Evolutionary conservation across 495 filamentous ascomycete species (phyloP), one percentile per base, ranked within the genome.

Genomic region (Amphirosellinia nigrospora): DNA sequence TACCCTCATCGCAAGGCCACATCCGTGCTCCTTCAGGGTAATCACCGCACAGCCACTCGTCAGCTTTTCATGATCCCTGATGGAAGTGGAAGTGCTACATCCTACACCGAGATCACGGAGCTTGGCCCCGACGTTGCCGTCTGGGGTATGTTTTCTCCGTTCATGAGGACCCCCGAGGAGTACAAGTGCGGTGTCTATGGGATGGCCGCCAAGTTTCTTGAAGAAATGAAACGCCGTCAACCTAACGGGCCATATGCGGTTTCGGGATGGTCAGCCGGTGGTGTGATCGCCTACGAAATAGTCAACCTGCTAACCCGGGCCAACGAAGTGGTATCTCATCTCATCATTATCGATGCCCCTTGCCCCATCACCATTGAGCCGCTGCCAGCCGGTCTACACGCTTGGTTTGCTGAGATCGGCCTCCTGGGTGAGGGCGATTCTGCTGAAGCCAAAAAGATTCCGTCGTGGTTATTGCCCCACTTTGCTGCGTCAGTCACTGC

Each of bases 251-350:
- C 92, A 0, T 94, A 94, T 73, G 77, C 85, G 39, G 73, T 94
- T 7, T 86, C 86, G 11, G 92, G 92, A 19, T 97, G 94, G 94
- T 93, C 90, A 26, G 94, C 93, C 10, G 94, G 94, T 61, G 94
- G 94, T 50, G 92, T 96, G 41, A 90, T 94, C 71, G 94, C 94
- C 30, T 97, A 93, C 76, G 93, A 96, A 75, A 91, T 92, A 28
- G 89, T 89, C 36, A 88, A 88, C 64, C 90, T 93, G 70, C 83
- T 97, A 10, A 84, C 90, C 71, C 85, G 88, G 56, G 84, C 85
- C 21, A 89, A 89, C 30, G 91, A 95, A 39, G 79, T 81, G 61
- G 92, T 97, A 50, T 91, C 91, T 56, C 85, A 89, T 56, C 87
- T 97, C 4, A 80, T 97, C 60, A 84, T 97, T 60, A 89, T 97